Evolutionary conservation across 345 rosid genomes (phyloP).

Genomic region (Eucalyptus polyanthemos): DNA sequence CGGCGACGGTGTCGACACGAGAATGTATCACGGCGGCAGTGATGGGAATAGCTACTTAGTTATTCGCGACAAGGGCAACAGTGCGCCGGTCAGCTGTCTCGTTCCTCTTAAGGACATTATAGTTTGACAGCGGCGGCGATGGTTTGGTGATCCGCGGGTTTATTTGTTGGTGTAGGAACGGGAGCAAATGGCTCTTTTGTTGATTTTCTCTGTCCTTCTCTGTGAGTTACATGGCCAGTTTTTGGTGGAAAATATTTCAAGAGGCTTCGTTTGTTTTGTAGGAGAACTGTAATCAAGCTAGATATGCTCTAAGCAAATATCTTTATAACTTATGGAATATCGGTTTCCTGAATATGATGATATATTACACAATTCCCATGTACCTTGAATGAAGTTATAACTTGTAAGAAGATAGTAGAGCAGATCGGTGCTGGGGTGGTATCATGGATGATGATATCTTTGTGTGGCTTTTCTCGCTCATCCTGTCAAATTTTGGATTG

Average conservation of each 20-base stretch:
- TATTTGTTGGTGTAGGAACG: neutral
- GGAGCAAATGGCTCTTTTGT: neutral
- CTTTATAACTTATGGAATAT: neutral
- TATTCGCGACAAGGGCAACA: neutral
- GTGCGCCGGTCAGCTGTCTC: neutral
- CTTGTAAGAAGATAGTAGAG: neutral
- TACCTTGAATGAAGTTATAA: neutral
- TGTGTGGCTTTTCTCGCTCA: neutral
- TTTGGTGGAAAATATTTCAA: neutral
- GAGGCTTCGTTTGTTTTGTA: neutral
- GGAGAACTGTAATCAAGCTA: neutral
- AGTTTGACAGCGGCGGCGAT: neutral
- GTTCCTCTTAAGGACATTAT: neutral
- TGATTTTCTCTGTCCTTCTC: neutral
- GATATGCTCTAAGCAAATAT: neutral
- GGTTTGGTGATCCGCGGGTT: neutral
- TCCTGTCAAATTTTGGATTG: accelerated
- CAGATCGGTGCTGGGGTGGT: neutral
- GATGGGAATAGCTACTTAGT: neutral
- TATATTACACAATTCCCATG: neutral
- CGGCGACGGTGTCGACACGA: neutral
- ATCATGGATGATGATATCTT: neutral
- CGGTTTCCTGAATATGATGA: neutral
- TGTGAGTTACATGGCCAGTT: neutral
- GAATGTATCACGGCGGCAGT: neutral